Evolutionary conservation across 2,329 filamentous ascomycete genomes (phyloP), one percentile per base, ranked within the genome.

Genomic region (Colletotrichum magnum): DNA sequence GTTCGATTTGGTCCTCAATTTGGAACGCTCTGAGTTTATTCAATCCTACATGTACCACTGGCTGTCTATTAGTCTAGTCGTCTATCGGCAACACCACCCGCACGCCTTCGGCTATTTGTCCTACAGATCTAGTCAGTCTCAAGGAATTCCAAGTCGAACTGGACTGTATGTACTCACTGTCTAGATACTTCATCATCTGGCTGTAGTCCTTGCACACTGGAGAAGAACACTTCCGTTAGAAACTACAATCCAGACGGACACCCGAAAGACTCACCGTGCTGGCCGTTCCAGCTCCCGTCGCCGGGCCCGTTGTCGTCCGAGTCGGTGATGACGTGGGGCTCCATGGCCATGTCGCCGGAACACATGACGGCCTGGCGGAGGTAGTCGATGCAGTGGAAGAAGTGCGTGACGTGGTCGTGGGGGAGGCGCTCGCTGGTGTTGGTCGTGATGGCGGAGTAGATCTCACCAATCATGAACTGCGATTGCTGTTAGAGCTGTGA

Each of bases 301-400:
- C 70, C 63, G 70, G 79, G 58, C 67, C 81, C 79, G 45, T 80
- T 80, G 53, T 82, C 77, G 56, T 79, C 77, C 0, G 79, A 76
- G 65, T 82, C 82, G 3, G 78, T 79, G 2, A 78, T 79, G 67
- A 77, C 76, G 9, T 79, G 76, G 10, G 79, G 78, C 72, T 81
- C 79, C n/a, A 81, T 64, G 5, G 79, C 77, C 56, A 79, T 74
- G 65, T 82, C 79, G 2, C 48, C 47, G 9, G 75, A 75, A 48
- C 81, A 83, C 79, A 82, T 80, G 62, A 81, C 77, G 6, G 78
- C 77, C 66, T 83, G 80, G 7, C 81, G 75, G 67, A 83, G 75
- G 59, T 83, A 83, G 68, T 81, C 80, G 63, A 83, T 78, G 73
- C 81, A 83, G 72, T 84, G 81, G 54, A 80, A 76, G 72, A 79